These are phyloP conservation scores for Pascua sp. DNA, from an alignment of 1,284 basidiomycete genomes.

Conservation along the genomic window DNA sequence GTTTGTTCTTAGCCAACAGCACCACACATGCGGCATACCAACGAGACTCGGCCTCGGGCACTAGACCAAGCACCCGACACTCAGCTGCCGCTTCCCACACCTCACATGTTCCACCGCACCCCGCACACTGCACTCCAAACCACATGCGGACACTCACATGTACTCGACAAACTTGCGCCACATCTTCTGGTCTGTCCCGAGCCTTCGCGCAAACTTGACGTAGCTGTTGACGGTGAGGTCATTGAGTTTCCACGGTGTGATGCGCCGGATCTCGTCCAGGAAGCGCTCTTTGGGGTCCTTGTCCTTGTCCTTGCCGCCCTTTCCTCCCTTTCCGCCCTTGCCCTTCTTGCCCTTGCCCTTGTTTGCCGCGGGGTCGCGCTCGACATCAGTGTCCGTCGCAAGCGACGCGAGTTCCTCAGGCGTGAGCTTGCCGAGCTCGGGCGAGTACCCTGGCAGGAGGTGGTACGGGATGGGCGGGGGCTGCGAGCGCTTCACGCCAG, in stretches of 20 bases:
- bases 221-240: slow-evolving; percentile 77
- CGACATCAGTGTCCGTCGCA: background rate
- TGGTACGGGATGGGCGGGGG: slow-evolving; percentile 60
- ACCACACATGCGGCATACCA: too few species aligned
- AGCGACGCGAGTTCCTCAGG: slow-evolving; percentile 2
- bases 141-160: slow-evolving; percentile 33
- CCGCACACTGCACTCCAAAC: too few species aligned
- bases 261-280: slow-evolving; percentile 52
- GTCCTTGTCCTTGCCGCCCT: slow-evolving; percentile 12
- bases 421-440: slow-evolving; percentile 8
- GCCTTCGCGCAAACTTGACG: slow-evolving; percentile 63
- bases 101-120: too few species aligned
- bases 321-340: background rate
- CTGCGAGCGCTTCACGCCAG: slow-evolving; percentile 28
- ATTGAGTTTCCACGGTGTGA: slow-evolving; percentile 65
- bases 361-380: background rate
- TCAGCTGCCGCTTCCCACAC: too few species aligned
- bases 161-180: slow-evolving; percentile 52
- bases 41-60: too few species aligned
- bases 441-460: slow-evolving; percentile 58
- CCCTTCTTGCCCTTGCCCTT: background rate
- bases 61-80: too few species aligned
- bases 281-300: slow-evolving; percentile 19
- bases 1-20: too few species aligned
- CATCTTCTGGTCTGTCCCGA: slow-evolving; percentile 62